phyloP scores from a whole-genome alignment of 805 yeast genomes.

The Candida saitoana region DNA sequence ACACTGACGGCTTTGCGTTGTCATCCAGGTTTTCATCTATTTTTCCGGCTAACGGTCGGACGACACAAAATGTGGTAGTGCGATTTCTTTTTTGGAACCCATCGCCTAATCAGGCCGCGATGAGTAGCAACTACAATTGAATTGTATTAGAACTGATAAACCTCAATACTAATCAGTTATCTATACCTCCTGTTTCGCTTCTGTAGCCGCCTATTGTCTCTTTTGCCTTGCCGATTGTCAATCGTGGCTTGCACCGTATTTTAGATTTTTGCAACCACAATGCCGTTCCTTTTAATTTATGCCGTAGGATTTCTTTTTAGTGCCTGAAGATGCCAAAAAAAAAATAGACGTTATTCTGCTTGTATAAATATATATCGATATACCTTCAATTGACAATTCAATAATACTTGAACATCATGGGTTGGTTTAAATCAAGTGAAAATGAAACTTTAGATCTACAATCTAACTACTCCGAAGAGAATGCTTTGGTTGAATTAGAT shows the following conservation, averaged over 20 bases:
- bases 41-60: too few relatives aligned
- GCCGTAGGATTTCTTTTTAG: not conserved
- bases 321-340: not conserved
- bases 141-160: too few relatives aligned
- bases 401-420: not conserved
- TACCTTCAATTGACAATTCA: not conserved
- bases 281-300: not conserved
- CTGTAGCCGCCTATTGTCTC: too few relatives aligned
- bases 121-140: not conserved
- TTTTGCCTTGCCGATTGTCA: not conserved
- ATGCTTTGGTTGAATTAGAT: conserved; percentile 36
- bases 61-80: not conserved
- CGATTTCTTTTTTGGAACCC: not conserved
- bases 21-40: too few relatives aligned
- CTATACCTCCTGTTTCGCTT: too few relatives aligned
- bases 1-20: too few relatives aligned
- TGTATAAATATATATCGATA: not conserved
- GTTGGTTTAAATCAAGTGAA: not conserved
- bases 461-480: conserved; percentile 16
- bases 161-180: too few relatives aligned
- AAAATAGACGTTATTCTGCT: not conserved
- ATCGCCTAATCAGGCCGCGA: not conserved
- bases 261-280: conserved; percentile 1
- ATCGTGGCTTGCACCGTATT: not conserved
- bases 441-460: conserved; percentile 3